These are phyloP conservation scores for Eragrostis curvula DNA, from an alignment of 176 grass and related monocot species.

Conservation along the genomic window DNA sequence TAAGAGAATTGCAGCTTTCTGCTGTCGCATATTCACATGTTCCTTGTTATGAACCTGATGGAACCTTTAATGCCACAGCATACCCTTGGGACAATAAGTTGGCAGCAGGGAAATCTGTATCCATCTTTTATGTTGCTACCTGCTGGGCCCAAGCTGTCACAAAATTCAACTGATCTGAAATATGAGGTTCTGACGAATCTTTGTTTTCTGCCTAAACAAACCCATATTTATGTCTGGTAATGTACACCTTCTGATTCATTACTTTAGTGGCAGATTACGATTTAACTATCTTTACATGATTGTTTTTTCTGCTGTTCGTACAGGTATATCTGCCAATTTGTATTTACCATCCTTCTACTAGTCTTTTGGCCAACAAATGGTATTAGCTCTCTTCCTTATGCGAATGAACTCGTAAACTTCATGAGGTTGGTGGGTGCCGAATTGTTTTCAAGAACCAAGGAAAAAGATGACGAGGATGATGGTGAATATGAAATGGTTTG, in stretches of 20 bases:
- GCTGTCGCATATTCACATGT: not conserved
- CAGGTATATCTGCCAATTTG: slow-evolving; percentile 88
- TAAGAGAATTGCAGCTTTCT: slow-evolving; percentile 41
- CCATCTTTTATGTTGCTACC: slow-evolving; percentile 98
- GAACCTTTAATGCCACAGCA: slow-evolving; percentile 63
- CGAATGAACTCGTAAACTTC: slow-evolving; percentile 50
- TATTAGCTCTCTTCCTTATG: slow-evolving; percentile 58
- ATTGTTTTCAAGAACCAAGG: slow-evolving; percentile 70
- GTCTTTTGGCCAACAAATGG: slow-evolving; percentile 88
- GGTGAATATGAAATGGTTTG: slow-evolving; percentile 95
- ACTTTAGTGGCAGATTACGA: slow-evolving; percentile 2
- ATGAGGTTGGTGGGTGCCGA: slow-evolving; percentile 61
- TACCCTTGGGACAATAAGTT: slow-evolving; percentile 85
- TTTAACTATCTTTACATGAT: slow-evolving; percentile 21
- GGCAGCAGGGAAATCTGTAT: slow-evolving; percentile 96
- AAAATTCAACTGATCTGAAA: slow-evolving; percentile 64
- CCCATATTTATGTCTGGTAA: slow-evolving; percentile 95
- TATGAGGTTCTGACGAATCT: slow-evolving; percentile 61
- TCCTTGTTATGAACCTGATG: slow-evolving; percentile 37
- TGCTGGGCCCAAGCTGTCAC: slow-evolving; percentile 53
- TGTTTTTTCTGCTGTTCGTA: slow-evolving; percentile 42
- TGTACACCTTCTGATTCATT: slow-evolving; percentile 14
- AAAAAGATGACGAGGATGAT: slow-evolving; percentile 86
- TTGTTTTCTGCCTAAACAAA: slow-evolving; percentile 94
- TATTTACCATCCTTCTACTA: slow-evolving; percentile 70